Percentiles rank a stretch among this genome's conserved stretches.
Evolutionary conservation across 1,284 basidiomycete species (phyloP).

Genomic region (Ceratobasidium sp.): DNA sequence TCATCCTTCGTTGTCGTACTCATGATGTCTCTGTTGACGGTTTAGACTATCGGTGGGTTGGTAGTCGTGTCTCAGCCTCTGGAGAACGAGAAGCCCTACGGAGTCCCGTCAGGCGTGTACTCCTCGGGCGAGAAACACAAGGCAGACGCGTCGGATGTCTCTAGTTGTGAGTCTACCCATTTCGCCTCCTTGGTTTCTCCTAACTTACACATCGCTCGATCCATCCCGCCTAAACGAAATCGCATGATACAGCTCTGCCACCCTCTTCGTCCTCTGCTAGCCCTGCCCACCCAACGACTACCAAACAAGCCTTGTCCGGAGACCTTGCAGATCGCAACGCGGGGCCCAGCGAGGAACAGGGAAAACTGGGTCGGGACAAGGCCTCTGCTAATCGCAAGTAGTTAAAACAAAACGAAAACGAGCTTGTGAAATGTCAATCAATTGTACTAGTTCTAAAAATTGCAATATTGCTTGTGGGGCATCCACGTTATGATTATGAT

Average conservation of each 20-base stretch:
- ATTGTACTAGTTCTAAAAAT: no score
- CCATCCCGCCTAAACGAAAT: no score
- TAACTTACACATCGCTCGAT: neutral
- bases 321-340: slow-evolving; percentile 36
- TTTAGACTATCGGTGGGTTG: neutral
- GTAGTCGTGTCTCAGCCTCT: slow-evolving; percentile 34
- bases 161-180: slow-evolving; percentile 17
- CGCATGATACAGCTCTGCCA: neutral
- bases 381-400: slow-evolving; percentile 33
- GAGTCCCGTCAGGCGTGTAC: slow-evolving; percentile 32
- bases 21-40: neutral
- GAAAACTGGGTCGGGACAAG: slow-evolving; percentile 38
- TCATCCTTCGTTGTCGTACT: neutral
- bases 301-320: slow-evolving; percentile 20
- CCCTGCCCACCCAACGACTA: slow-evolving; percentile 28
- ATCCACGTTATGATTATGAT: no score
- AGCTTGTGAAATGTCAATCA: neutral
- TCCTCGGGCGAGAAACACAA: slow-evolving; percentile 20
- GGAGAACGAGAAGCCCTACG: slow-evolving; percentile 33
- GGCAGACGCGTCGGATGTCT: slow-evolving; percentile 22
- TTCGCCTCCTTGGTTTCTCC: neutral
- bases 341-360: slow-evolving; percentile 41
- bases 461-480: no score
- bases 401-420: neutral
- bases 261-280: slow-evolving; percentile 15